Base-by-base conservation (phyloP, 1,284 basidiomycete species). In the Pterulicium gracile region DNA sequence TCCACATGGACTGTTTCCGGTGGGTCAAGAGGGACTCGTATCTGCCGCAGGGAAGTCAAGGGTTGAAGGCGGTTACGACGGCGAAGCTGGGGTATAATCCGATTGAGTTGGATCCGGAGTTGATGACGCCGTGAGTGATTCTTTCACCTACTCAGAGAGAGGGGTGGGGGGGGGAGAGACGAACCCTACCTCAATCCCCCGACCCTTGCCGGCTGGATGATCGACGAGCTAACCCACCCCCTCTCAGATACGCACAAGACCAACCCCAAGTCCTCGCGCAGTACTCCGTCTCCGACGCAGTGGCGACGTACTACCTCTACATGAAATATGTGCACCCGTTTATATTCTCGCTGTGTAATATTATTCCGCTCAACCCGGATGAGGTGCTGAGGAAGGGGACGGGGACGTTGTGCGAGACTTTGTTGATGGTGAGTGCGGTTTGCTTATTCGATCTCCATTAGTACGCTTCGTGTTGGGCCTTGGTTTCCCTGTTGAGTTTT, bases 281-380 rank as follows among this genome's bases (percentile, higher is more conserved):
- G 58, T 99, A 99, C 65, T 98, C 96, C 55, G 96, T 99, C 21
- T 99, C 96, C 61, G 96, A 99, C 73, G 96, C 96, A 1, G 96
- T 98, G 3, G 96, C 96, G 18, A 98, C 96, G 1, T 98, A 99
- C 63, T 98, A 98, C 63, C 77, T 99, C 42, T 98, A 99, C 71
- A 98, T 98, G 96, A 99, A 98, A 90, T 98, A 99, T 61, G 94
- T 99, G 10, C 94, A 98, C 59, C 96, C 96, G 0, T 99, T 99
- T 76, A 93, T 98, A 58, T 99, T 99, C 70, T 98, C 95, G 20
- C 71, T 99, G 24, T 98, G 96, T 69, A 98, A 97, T 72, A 98
- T 98, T 63, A 98, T 99, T 57, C 96, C 96, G 14, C 77, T 99
- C 48, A 88, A 86, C 58, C 93, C 96, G 1, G 96, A 99, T 56